Percentiles rank a stretch among this genome's conserved stretches.
These are phyloP conservation scores for Xylariaceae sp. DNA, from an alignment of 2,329 filamentous ascomycete species.

Conservation along the genomic window DNA sequence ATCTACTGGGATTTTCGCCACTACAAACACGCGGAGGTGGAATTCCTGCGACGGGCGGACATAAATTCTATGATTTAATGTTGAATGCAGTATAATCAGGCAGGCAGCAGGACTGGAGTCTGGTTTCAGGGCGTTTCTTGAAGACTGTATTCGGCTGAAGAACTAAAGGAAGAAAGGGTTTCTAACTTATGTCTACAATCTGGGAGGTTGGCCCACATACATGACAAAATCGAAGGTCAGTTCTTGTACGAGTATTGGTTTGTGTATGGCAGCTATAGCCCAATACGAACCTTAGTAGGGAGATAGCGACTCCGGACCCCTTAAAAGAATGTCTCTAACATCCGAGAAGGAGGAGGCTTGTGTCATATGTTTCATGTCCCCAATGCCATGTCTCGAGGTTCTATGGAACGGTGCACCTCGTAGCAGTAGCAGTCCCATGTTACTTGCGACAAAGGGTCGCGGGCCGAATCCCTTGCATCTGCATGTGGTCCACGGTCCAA, in stretches of 20 bases:
- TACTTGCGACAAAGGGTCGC: background rate
- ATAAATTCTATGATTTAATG: background rate
- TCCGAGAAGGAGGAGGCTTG: too few relatives aligned
- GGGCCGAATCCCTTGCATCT: background rate
- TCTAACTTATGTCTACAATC: background rate
- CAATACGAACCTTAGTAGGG: too few relatives aligned
- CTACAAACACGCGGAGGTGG: background rate
- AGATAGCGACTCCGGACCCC: too few relatives aligned
- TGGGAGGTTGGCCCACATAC: too few relatives aligned
- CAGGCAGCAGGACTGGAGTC: background rate
- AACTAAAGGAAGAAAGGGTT: background rate
- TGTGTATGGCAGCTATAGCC: too few relatives aligned
- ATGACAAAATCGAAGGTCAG: too few relatives aligned
- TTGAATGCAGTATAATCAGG: background rate
- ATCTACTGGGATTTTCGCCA: background rate
- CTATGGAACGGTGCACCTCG: background rate
- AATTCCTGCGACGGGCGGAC: background rate
- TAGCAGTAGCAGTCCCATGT: background rate
- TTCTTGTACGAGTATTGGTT: too few relatives aligned
- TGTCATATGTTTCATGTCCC: background rate
- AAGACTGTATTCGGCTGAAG: background rate
- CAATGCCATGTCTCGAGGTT: conserved; percentile 9
- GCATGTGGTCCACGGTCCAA: too few relatives aligned
- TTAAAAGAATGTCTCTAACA: too few relatives aligned
- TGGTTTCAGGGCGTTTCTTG: background rate